Percentiles rank a stretch among this genome's conserved stretches.
Evolutionary conservation across 2,329 filamentous ascomycete species (phyloP).

Genomic region (Monilinia fructicola): DNA sequence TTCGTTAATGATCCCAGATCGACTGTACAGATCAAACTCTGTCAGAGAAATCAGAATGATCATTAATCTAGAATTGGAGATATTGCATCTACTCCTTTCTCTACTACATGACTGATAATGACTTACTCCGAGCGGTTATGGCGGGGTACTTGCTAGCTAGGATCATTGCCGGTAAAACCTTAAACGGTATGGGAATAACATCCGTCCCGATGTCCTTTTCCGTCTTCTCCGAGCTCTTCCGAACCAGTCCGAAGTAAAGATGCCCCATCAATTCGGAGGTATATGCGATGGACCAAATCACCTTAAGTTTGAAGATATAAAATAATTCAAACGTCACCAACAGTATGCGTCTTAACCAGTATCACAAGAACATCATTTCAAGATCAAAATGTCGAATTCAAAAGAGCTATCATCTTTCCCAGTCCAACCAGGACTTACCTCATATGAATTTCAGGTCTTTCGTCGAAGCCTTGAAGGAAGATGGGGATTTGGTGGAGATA

Average conservation of each 20-base stretch:
- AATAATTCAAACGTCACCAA: neutral
- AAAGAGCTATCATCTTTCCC: conserved; percentile 9
- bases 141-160: conserved; percentile 1
- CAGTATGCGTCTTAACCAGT: neutral
- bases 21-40: neutral
- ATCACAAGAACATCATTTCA: neutral
- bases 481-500: conserved; percentile 49
- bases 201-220: neutral
- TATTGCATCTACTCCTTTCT: neutral
- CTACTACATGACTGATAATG: neutral
- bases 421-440: conserved; percentile 26
- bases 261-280: neutral
- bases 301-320: neutral
- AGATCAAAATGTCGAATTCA: conserved; percentile 12
- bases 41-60: neutral
- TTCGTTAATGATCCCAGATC: neutral
- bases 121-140: neutral
- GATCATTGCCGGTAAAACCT: neutral
- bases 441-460: conserved; percentile 48
- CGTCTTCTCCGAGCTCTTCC: neutral
- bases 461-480: conserved; percentile 45
- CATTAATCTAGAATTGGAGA: neutral
- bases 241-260: neutral
- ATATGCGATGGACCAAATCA: neutral
- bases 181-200: neutral